These are phyloP conservation scores for Quercus wislizeni DNA, from an alignment of 306 rosid genomes.

Conservation along the genomic window DNA sequence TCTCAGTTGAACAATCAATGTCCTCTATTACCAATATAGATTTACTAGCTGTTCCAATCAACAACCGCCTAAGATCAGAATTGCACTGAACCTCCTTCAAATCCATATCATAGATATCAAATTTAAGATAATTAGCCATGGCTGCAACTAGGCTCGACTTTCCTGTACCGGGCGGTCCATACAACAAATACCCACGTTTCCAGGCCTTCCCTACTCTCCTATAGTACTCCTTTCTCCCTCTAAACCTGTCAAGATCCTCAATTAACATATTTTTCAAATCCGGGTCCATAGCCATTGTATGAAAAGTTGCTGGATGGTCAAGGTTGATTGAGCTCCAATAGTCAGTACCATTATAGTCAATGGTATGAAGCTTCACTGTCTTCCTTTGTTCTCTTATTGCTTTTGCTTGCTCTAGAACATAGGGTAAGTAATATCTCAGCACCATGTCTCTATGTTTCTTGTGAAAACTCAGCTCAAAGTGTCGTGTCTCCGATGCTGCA, in stretches of 20 bases:
- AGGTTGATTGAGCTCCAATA: constrained; percentile 50
- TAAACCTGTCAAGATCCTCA: constrained; percentile 41
- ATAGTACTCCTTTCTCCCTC: constrained; percentile 47
- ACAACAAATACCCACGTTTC: constrained; percentile 55
- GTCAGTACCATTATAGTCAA: constrained; percentile 45
- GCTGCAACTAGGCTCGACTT: constrained; percentile 62
- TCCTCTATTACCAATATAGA: constrained; percentile 61
- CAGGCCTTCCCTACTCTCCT: constrained; percentile 60
- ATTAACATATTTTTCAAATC: constrained; percentile 34
- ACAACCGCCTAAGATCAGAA: constrained; percentile 53
- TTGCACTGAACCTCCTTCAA: constrained; percentile 55
- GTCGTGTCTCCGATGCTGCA: constrained; percentile 26
- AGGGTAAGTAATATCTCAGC: constrained; percentile 38
- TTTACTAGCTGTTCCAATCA: constrained; percentile 46
- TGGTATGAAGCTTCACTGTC: constrained; percentile 51
- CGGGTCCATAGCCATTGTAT: constrained; percentile 45
- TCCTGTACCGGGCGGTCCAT: constrained; percentile 60
- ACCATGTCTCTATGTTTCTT: constrained; percentile 44
- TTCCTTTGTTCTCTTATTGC: constrained; percentile 31
- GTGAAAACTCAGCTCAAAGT: constrained; percentile 45
- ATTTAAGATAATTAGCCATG: constrained; percentile 54
- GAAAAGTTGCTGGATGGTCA: constrained; percentile 51
- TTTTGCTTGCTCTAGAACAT: constrained; percentile 30
- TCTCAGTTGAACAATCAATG: constrained; percentile 52
- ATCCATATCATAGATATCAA: constrained; percentile 55